Evolutionary conservation across 140 eudicot species (phyloP), one percentile per base, ranked within the genome.

Genomic region (Stevia rebaudiana): DNA sequence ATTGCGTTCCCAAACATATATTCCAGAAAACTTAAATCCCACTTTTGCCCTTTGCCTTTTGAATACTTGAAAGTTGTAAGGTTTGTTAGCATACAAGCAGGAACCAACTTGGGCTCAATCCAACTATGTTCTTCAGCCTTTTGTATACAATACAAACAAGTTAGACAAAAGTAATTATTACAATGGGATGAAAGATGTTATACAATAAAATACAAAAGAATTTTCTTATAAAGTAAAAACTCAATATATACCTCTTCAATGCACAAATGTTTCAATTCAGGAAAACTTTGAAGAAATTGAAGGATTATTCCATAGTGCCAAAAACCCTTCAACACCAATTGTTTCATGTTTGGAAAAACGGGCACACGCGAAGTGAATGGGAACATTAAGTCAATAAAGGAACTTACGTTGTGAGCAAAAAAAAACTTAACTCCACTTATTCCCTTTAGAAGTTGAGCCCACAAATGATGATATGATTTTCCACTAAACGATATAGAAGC

Each of bases 391-490:
- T 2, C 15, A 10, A 40, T 11, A 41, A 41, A 6, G 1, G 4
- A 9, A 1, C 47, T 41, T 41, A 37, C 23, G 0, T 60, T 19
- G 7, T 21, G 7, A 3, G 5, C 1, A 3, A 15, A 49, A 8
- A 49, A 3, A 0, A 39, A 19, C 21, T 19, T 4, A 51, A 51
- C 35, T 22, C 58, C 35, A 51, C 2, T 22, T 22, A 51, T 0
- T 30, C 61, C 56, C 18, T 59, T 47, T 10, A 70, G 28, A 59
- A 33, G 68, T 37, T 59, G 52, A 33, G 4, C 40, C 51, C 13
- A 50, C 50, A 67, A 35, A 22, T 11, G 2, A 67, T 4, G n/a
- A 9, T 1, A 8, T 50, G 0, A 5, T 9, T 10, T 50, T 0
- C 3, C 2, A 50, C 2, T 0, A 21, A 10, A 22, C 11, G 33